phyloP scores from a whole-genome alignment of 2,329 filamentous ascomycete species.

The Venturia carpophila region DNA sequence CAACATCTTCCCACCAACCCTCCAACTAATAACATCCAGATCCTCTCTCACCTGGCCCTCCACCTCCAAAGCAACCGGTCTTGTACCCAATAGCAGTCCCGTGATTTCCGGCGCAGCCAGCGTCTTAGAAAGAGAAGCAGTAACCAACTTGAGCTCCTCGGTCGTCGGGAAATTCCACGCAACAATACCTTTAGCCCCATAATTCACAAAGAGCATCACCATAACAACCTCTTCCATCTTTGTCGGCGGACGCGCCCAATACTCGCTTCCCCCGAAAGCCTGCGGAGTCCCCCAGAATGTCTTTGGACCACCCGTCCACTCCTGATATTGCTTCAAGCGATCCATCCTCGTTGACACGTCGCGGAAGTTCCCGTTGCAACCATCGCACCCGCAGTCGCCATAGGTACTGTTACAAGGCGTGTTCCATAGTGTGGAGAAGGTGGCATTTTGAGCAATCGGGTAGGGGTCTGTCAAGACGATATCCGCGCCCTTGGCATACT shows the following conservation, averaged over 20 bases:
- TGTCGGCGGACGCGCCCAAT: constrained; percentile 42
- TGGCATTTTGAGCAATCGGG: constrained; percentile 50
- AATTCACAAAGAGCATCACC: constrained; percentile 42
- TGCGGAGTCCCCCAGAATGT: constrained; percentile 45
- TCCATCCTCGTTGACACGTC: constrained; percentile 45
- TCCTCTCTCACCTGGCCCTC: constrained; percentile 22
- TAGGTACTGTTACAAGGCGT: constrained; percentile 52
- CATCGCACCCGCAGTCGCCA: constrained; percentile 57
- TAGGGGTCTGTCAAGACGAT: constrained; percentile 55
- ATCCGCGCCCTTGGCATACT: constrained; percentile 49
- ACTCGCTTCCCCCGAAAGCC: constrained; percentile 41
- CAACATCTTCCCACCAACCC: constrained; percentile 29
- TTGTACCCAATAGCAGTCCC: constrained; percentile 33
- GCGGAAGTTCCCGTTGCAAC: constrained; percentile 46
- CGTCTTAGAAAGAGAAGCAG: constrained; percentile 33
- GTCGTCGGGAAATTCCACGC: constrained; percentile 43
- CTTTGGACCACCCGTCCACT: constrained; percentile 34
- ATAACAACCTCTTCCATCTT: constrained; percentile 40
- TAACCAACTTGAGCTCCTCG: constrained; percentile 29
- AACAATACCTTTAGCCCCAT: constrained; percentile 44
- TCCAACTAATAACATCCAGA: constrained; percentile 38
- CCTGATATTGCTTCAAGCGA: constrained; percentile 34
- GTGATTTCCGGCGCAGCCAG: constrained; percentile 30
- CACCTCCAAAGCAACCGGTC: constrained; percentile 25
- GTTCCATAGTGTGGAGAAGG: constrained; percentile 45